A percentile compares a stretch with the other conserved stretches of the same genome.
These are phyloP conservation scores for Beauveria asiatica DNA, from an alignment of 2,329 filamentous ascomycete genomes.

Conservation along the genomic window DNA sequence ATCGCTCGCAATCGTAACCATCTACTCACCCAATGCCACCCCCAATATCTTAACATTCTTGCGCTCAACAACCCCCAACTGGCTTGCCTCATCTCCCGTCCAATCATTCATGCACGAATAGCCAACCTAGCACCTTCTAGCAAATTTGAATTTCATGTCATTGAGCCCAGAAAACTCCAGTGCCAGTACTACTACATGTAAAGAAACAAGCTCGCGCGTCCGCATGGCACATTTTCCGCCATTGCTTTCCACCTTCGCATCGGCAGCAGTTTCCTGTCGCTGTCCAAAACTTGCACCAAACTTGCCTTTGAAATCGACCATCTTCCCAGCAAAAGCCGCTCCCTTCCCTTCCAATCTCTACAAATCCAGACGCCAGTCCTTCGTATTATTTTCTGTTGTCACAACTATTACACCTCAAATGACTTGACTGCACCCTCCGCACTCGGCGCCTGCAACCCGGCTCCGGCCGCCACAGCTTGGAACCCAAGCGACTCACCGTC, in stretches of 20 bases:
- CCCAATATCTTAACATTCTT: background rate
- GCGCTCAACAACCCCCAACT: background rate
- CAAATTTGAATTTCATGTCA: conserved; percentile 5
- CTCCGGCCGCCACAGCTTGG: conserved; percentile 34
- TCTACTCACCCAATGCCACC: background rate
- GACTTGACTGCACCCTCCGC: conserved; percentile 48
- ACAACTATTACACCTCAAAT: conserved; percentile 39
- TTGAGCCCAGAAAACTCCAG: conserved; percentile 12
- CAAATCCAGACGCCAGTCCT: conserved; percentile 10
- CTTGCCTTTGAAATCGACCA: background rate
- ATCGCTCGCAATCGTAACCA: background rate
- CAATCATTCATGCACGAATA: background rate
- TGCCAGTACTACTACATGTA: conserved; percentile 10
- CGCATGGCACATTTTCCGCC: background rate
- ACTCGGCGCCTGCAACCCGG: conserved; percentile 45
- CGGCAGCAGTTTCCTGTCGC: conserved; percentile 3
- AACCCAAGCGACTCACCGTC: conserved; percentile 48
- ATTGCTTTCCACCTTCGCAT: background rate
- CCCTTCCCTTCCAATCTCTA: background rate
- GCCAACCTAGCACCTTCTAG: background rate
- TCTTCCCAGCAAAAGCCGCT: conserved; percentile 1
- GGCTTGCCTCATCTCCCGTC: background rate
- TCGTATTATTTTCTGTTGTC: conserved; percentile 9
- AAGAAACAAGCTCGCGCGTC: conserved; percentile 4
- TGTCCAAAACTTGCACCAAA: conserved; percentile 6